A percentile compares a stretch with the other conserved stretches of the same genome.
Conservation (phyloP, 768 basidiomycete genomes). For the Thelephora aurantiotincta region DNA sequence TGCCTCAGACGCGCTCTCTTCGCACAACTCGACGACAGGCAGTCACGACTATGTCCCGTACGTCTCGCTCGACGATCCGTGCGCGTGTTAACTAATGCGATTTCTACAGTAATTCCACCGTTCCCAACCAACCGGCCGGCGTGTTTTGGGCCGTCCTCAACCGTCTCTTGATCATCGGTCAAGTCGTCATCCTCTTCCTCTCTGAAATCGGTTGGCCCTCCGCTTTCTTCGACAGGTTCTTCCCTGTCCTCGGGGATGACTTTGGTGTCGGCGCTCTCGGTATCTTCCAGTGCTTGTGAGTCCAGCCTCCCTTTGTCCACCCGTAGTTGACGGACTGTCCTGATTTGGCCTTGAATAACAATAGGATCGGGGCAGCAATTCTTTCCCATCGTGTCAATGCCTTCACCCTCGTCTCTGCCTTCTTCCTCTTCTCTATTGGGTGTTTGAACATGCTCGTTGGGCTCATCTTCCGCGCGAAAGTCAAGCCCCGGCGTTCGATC, state of each 20-base stretch:
- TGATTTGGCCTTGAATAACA: slow-evolving; percentile 6
- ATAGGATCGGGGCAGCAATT: slow-evolving; percentile 53
- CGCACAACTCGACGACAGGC: slow-evolving; percentile 58
- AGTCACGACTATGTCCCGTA: slow-evolving; percentile 28
- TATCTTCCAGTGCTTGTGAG: slow-evolving; percentile 74
- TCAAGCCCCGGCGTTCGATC: slow-evolving; percentile 53
- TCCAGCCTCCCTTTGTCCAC: slow-evolving; percentile 6
- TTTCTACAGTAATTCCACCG: slow-evolving; percentile 45
- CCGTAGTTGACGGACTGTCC: background rate
- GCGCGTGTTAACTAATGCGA: background rate
- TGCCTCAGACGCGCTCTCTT: slow-evolving; percentile 18
- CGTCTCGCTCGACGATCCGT: background rate
- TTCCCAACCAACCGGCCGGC: slow-evolving; percentile 85
- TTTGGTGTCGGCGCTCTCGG: slow-evolving; percentile 85
- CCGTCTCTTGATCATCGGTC: slow-evolving; percentile 75
- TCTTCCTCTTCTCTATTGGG: slow-evolving; percentile 62
- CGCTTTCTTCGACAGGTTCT: slow-evolving; percentile 67
- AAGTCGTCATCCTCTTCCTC: slow-evolving; percentile 65
- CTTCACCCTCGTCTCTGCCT: slow-evolving; percentile 69
- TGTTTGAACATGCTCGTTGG: slow-evolving; percentile 75
- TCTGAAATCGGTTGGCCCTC: slow-evolving; percentile 78
- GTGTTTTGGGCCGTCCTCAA: slow-evolving; percentile 87
- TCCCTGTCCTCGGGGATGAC: slow-evolving; percentile 72
- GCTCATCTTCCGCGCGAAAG: slow-evolving; percentile 60
- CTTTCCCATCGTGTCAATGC: slow-evolving; percentile 65